phyloP scores from a whole-genome alignment of 257 asterid genomes.

The Penstemon davidsonii region DNA sequence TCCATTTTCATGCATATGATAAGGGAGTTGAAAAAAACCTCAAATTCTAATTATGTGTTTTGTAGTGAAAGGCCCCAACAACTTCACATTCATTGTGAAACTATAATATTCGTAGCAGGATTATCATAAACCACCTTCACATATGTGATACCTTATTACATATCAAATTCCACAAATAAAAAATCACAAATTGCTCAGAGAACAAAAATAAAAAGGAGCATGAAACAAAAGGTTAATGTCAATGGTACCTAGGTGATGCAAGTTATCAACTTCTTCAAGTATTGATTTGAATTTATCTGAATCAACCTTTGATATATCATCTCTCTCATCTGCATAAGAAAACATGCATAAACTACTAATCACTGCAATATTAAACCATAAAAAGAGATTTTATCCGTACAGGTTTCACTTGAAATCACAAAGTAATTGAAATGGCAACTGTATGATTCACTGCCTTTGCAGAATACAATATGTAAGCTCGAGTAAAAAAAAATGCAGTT shows the following conservation, averaged over 20 bases:
- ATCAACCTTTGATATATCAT: conserved; percentile 64
- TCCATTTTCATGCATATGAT: no score
- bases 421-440: no score
- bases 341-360: conserved; percentile 1
- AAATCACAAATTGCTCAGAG: not conserved
- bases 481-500: no score
- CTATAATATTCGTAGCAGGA: not conserved
- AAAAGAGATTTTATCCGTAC: no score
- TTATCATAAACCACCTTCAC: not conserved
- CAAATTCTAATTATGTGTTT: not conserved
- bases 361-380: not conserved
- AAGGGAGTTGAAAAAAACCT: not conserved
- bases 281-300: conserved; percentile 66
- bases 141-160: not conserved
- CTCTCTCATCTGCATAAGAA: conserved; percentile 69
- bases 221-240: not conserved
- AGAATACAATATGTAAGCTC: no score
- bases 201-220: conserved; percentile 7
- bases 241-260: conserved; percentile 77
- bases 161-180: no score
- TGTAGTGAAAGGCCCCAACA: no score
- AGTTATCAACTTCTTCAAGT: conserved; percentile 72
- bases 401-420: not conserved
- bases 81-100: not conserved
- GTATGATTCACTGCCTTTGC: no score